Conservation (phyloP, 345 rosid species). For the Populus ilicifolia region DNA sequence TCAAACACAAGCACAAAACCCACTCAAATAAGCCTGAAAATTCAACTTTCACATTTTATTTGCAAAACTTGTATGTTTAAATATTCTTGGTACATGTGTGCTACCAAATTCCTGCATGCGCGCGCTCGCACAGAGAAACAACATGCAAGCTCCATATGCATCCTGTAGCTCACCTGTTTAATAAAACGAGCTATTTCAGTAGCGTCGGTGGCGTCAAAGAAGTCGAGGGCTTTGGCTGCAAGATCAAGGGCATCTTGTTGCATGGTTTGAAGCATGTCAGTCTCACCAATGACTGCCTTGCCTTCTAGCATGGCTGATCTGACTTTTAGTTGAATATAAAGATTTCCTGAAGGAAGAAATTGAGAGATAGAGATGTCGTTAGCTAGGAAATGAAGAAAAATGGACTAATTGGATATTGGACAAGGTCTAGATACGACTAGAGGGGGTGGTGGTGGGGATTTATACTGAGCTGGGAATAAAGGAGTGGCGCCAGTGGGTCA, state of each 20-base stretch:
- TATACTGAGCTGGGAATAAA: neutral
- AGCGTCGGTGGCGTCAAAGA: slow-evolving; percentile 62
- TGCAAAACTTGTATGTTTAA: no score
- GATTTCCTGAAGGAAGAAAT: neutral
- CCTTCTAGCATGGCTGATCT: slow-evolving; percentile 69
- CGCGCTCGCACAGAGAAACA: no score
- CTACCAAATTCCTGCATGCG: no score
- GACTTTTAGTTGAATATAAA: neutral
- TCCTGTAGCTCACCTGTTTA: slow-evolving; percentile 46
- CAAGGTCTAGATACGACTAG: neutral
- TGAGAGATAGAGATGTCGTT: neutral
- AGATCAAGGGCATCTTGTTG: slow-evolving; percentile 63
- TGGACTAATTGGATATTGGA: no score
- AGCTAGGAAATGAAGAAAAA: neutral
- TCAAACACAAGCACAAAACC: neutral
- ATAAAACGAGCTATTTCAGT: slow-evolving; percentile 74
- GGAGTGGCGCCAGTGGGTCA: slow-evolving; percentile 13
- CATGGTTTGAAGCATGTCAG: slow-evolving; percentile 78
- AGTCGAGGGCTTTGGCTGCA: slow-evolving; percentile 78
- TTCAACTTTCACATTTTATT: neutral
- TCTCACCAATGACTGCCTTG: slow-evolving; percentile 70
- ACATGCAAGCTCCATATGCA: neutral
- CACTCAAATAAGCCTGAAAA: neutral
- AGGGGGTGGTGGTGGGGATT: neutral
- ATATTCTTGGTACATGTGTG: no score